Percentiles rank a stretch among this genome's conserved stretches.
These are phyloP conservation scores for Metschnikowia sp. DNA, from an alignment of 805 yeast genomes.

Conservation along the genomic window DNA sequence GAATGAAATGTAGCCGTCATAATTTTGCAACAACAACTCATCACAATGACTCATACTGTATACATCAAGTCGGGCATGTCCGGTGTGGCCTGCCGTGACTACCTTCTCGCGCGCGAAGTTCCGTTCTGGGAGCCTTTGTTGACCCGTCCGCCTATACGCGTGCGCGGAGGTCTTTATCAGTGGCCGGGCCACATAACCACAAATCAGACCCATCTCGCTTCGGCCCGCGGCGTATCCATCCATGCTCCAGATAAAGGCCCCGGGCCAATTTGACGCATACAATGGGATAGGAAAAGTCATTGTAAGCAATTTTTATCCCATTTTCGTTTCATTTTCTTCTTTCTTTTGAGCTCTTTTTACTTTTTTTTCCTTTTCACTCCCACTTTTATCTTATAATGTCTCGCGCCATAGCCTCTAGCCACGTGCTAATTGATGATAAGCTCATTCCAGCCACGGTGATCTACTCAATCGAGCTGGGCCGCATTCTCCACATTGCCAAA, in stretches of 20 bases:
- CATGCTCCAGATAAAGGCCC: neutral
- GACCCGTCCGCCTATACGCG: neutral
- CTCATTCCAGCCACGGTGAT: slow-evolving; percentile 62
- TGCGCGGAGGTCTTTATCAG: neutral
- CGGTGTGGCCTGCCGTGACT: no score
- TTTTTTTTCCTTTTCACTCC: neutral
- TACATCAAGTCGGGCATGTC: no score
- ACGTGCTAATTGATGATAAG: slow-evolving; percentile 49
- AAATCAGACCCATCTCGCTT: neutral
- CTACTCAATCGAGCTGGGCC: slow-evolving; percentile 49
- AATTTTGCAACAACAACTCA: no score
- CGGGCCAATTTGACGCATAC: neutral
- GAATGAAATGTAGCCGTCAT: no score
- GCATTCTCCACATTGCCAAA: slow-evolving; percentile 50
- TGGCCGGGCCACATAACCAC: slow-evolving; percentile 1
- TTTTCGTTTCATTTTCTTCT: neutral
- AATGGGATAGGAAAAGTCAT: neutral
- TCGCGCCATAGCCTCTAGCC: slow-evolving; percentile 58
- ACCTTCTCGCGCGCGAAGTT: neutral
- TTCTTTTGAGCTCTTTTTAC: neutral
- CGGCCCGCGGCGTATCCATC: slow-evolving; percentile 4
- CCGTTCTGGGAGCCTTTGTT: slow-evolving; percentile 1
- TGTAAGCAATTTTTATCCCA: neutral
- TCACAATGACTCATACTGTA: no score
- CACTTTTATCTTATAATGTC: slow-evolving; percentile 39